Percentiles rank a stretch among this genome's conserved stretches.
Evolutionary conservation across 768 basidiomycete species (phyloP).

Genomic region (Collybiopsis luxurians): DNA sequence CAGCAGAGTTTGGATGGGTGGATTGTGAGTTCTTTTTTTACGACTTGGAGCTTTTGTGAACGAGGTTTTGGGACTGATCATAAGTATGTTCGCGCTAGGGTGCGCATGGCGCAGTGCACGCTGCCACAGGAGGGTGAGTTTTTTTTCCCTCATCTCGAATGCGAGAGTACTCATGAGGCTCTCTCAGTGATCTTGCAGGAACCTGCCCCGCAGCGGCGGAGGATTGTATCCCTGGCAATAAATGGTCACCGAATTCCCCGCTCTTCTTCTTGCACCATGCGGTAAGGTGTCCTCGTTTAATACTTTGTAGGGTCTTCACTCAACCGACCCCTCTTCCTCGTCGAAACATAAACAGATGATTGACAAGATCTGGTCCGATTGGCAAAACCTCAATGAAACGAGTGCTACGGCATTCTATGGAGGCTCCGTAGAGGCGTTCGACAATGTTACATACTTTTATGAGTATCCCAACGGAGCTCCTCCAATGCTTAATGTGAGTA

Average conservation of each 20-base stretch:
- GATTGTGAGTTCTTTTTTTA: neutral
- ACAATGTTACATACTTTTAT: slow-evolving; percentile 4
- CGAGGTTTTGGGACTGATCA: neutral
- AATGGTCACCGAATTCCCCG: slow-evolving; percentile 14
- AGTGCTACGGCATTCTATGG: slow-evolving; percentile 3
- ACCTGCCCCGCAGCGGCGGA: slow-evolving; percentile 23
- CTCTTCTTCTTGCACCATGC: slow-evolving; percentile 4
- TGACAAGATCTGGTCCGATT: slow-evolving; percentile 9
- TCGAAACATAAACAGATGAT: slow-evolving; percentile 7
- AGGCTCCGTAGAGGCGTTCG: slow-evolving; percentile 5
- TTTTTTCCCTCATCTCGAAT: too few species aligned
- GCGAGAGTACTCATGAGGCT: too few species aligned
- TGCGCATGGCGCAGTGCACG: neutral
- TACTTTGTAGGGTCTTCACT: too few species aligned
- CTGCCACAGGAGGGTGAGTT: neutral
- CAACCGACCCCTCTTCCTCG: too few species aligned
- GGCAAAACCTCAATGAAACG: neutral
- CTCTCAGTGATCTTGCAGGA: neutral
- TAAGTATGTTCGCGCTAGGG: neutral
- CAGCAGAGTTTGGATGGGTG: neutral
- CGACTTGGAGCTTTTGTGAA: too few species aligned
- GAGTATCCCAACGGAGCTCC: slow-evolving; percentile 8
- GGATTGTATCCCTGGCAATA: slow-evolving; percentile 13
- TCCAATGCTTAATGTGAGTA: slow-evolving; percentile 24
- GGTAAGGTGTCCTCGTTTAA: neutral